These are phyloP conservation scores for Pterocarpus santalinus DNA, from an alignment of 306 rosid genomes.

Conservation along the genomic window DNA sequence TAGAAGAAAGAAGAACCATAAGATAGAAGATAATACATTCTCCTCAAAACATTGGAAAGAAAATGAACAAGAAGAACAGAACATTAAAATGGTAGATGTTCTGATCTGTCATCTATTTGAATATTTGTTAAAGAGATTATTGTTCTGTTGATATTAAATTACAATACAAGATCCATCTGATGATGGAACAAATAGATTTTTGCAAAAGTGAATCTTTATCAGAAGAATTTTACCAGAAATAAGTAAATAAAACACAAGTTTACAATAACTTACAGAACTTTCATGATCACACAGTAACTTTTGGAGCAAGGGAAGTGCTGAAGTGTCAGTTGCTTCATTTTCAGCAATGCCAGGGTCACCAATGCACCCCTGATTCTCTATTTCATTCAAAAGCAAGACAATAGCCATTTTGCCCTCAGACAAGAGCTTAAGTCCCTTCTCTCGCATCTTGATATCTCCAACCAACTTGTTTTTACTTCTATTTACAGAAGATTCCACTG, in stretches of 20 bases:
- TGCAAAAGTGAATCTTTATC: conserved; percentile 9
- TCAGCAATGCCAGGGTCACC: conserved; percentile 49
- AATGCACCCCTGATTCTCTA: conserved; percentile 42
- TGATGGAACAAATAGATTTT: not conserved
- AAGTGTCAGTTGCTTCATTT: conserved; percentile 53
- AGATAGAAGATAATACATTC: too few species aligned
- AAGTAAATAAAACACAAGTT: conserved; percentile 36
- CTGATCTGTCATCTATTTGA: too few species aligned
- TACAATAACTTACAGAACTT: conserved; percentile 66
- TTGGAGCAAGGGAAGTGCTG: conserved; percentile 52
- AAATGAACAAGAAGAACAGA: too few species aligned
- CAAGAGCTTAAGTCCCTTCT: conserved; percentile 70
- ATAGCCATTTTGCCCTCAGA: conserved; percentile 83
- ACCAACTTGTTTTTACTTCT: conserved; percentile 60
- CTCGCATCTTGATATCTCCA: conserved; percentile 52
- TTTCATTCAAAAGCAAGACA: conserved; percentile 68
- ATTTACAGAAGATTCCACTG: conserved; percentile 58
- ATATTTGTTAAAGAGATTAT: too few species aligned
- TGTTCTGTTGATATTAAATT: too few species aligned
- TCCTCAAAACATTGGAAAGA: too few species aligned
- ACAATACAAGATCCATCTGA: too few species aligned
- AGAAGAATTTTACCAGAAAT: conserved; percentile 26
- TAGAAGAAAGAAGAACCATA: too few species aligned
- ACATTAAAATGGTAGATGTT: too few species aligned
- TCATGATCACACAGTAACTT: conserved; percentile 61